Percentiles rank a stretch among this genome's conserved stretches.
Conservation (phyloP, 192 early-diverging fungal species). For the Backusella liffmaniae region DNA sequence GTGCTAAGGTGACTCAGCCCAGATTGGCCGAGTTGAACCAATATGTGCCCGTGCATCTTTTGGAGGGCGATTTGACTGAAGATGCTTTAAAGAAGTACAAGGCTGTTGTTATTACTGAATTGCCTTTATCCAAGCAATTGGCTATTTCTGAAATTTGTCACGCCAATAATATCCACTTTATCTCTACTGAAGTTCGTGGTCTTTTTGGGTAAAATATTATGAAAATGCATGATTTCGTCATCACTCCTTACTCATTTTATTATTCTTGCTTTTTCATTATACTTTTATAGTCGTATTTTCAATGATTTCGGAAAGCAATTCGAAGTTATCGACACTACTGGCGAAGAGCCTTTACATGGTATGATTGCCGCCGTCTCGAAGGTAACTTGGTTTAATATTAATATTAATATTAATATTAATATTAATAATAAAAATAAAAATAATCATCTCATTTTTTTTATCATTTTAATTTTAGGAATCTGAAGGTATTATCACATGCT, state of each 20-base stretch:
- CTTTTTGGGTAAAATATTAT: conserved; percentile 73
- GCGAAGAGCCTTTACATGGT: conserved; percentile 89
- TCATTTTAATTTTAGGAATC: conserved; percentile 35
- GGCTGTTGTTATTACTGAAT: conserved; percentile 89
- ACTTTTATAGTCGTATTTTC: conserved; percentile 64
- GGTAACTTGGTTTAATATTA: conserved; percentile 10
- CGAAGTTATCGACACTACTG: conserved; percentile 82
- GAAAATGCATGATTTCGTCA: background rate
- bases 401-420: too few relatives aligned
- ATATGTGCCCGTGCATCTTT: conserved; percentile 92
- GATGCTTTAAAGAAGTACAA: conserved; percentile 47
- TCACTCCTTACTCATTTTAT: background rate
- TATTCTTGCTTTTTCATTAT: background rate
- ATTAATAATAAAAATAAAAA: background rate
- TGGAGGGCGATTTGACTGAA: conserved; percentile 74
- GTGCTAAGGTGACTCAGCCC: conserved; percentile 71
- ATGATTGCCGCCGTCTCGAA: conserved; percentile 86
- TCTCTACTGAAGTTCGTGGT: conserved; percentile 85
- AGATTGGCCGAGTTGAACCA: conserved; percentile 93
- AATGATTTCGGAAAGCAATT: conserved; percentile 96
- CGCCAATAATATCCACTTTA: conserved; percentile 75
- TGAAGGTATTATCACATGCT: conserved; percentile 89
- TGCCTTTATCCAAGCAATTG: conserved; percentile 72
- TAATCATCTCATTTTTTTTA: background rate
- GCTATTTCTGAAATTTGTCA: conserved; percentile 85